Base-by-base conservation (phyloP, 495 filamentous ascomycete genomes). In the Podospora pseudoanserina region DNA sequence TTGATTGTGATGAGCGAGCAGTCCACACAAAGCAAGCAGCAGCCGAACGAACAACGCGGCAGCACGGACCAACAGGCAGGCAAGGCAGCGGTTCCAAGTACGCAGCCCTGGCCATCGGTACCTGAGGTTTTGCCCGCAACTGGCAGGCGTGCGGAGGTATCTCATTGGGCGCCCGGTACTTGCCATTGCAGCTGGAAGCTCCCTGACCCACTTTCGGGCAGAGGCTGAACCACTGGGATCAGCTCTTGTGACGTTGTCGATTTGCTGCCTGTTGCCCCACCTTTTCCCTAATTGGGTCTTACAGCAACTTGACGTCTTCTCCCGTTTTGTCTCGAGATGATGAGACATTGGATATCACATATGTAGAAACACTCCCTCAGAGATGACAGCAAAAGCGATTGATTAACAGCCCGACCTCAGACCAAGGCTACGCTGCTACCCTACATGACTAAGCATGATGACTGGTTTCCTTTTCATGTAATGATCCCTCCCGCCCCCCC, bases 191-290 rank as follows among this genome's bases (percentile, higher is more conserved):
- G 59, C 49, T 60, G 19, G 59, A 56, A 65, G 63, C 61, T 63
- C 30, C 61, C 61, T 65, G 60, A 49, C 53, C 68, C 69, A 65
- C 58, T 67, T 63, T 58, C 15, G 68, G 65, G 65, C 72, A 64
- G 64, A 68, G 58, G 65, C 30, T 32, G 30, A 7, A 32, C 30
- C 39, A 49, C 39, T 13, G 39, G 39, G 39, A 49, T 49, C 39
- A 49, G 11, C 64, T 75, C 7, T 70, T 71, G 72, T 76, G 75
- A 77, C 75, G 75, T 77, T 77, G 72, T 76, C 74, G 68, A 75
- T 70, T 74, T 76, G 75, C 69, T 77, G 75, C 75, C 75, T 77
- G 70, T 55, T 66, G 62, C 60, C n/a, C 32, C 56, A 58, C 61
- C 32, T 61, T 58, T 60, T 15, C 54, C 64, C 63, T 23, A 64